Percentiles rank a stretch among this genome's conserved stretches.
Evolutionary conservation across 768 basidiomycete genomes (phyloP).

Genomic region (Mycena vitilis): DNA sequence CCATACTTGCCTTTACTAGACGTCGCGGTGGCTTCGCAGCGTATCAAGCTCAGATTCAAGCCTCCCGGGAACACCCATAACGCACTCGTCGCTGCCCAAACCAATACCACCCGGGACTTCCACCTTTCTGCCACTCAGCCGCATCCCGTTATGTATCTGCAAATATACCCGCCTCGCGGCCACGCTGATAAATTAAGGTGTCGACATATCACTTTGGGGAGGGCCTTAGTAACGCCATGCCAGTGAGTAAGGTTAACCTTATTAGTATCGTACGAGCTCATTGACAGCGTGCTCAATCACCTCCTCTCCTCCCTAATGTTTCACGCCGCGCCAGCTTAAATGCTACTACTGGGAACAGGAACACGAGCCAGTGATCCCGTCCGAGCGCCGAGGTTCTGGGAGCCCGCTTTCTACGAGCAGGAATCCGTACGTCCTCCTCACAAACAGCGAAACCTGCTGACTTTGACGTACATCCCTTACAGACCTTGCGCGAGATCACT

Average conservation of each 20-base stretch:
- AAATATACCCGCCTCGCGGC: slow-evolving; percentile 1
- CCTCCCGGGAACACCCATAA: neutral
- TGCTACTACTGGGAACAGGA: slow-evolving; percentile 6
- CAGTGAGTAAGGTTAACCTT: slow-evolving; percentile 24
- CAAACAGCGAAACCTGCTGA: neutral
- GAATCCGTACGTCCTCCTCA: slow-evolving; percentile 9
- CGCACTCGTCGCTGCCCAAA: neutral
- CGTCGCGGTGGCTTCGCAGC: neutral
- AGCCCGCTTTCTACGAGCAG: slow-evolving; percentile 8
- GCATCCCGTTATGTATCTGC: neutral
- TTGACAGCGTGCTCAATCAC: slow-evolving; percentile 25
- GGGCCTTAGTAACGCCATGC: slow-evolving; percentile 1
- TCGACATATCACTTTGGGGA: slow-evolving; percentile 16
- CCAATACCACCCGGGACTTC: neutral
- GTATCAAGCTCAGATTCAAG: neutral
- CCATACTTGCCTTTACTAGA: slow-evolving; percentile 12
- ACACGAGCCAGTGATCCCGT: slow-evolving; percentile 9
- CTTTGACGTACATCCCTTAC: neutral
- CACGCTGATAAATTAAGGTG: slow-evolving; percentile 27
- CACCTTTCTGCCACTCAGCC: slow-evolving; percentile 10
- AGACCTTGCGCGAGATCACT: slow-evolving; percentile 9
- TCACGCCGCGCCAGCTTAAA: slow-evolving; percentile 25
- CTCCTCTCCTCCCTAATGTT: slow-evolving; percentile 24
- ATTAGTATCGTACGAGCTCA: slow-evolving; percentile 32
- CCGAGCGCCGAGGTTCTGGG: neutral